Evolutionary conservation across 2,329 filamentous ascomycete genomes (phyloP).

Genomic region (Balansia obtecta): DNA sequence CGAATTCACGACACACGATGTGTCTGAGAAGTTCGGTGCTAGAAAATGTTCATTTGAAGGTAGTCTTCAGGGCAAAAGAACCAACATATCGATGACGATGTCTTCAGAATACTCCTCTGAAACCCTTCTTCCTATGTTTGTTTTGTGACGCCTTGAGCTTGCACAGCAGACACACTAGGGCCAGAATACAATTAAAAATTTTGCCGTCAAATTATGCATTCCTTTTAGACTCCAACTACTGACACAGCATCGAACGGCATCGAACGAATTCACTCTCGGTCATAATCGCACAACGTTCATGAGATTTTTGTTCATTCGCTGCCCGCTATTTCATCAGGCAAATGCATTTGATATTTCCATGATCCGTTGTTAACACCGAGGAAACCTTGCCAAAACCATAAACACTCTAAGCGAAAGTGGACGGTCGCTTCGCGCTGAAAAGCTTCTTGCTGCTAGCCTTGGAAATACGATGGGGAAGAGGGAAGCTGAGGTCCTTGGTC

Average conservation of each 20-base stretch:
- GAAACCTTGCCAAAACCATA: constrained; percentile 42
- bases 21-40: too few relatives aligned
- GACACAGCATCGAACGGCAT: constrained; percentile 4
- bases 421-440: constrained; percentile 85
- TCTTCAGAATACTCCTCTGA: too few relatives aligned
- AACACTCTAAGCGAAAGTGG: constrained; percentile 87
- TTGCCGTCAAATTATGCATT: constrained; percentile 4
- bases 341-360: constrained; percentile 48
- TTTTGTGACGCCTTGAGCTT: too few relatives aligned
- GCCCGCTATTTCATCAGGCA: constrained; percentile 34
- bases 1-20: too few relatives aligned
- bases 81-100: too few relatives aligned
- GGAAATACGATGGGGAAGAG: constrained; percentile 89
- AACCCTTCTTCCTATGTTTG: too few relatives aligned
- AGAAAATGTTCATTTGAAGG: too few relatives aligned
- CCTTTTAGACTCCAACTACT: constrained; percentile 6
- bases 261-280: constrained; percentile 1
- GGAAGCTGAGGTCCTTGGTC: constrained; percentile 92
- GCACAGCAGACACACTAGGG: too few relatives aligned
- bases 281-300: constrained; percentile 8
- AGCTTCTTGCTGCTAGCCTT: constrained; percentile 78
- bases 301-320: constrained; percentile 31
- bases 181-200: neutral
- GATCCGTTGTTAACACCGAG: constrained; percentile 49
- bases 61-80: too few relatives aligned